Percentiles rank a stretch among this genome's conserved stretches.
Evolutionary conservation across 2,329 filamentous ascomycete species (phyloP).

Genomic region (Cladobotryum protrusum): DNA sequence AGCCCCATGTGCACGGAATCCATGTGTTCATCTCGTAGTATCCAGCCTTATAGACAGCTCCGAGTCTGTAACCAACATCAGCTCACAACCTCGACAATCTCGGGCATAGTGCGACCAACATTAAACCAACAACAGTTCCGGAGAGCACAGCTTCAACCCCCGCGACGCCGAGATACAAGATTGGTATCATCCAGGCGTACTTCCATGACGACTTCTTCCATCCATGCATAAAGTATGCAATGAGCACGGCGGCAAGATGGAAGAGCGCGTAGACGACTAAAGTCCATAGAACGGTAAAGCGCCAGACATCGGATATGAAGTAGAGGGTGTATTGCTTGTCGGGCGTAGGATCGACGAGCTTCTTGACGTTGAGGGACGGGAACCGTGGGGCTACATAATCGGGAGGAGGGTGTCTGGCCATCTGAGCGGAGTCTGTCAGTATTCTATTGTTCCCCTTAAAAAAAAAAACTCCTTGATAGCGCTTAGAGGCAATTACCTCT

Average conservation of each 20-base stretch:
- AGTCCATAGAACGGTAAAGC: constrained; percentile 84
- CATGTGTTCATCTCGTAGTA: constrained; percentile 91
- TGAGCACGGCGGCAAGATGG: constrained; percentile 64
- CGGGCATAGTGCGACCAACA: constrained; percentile 48
- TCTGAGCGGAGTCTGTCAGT: constrained; percentile 10
- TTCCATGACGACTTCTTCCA: constrained; percentile 51
- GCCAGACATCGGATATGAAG: constrained; percentile 71
- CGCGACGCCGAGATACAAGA: constrained; percentile 65
- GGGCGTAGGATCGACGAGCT: constrained; percentile 36
- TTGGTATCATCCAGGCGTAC: constrained; percentile 64
- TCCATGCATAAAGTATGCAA: constrained; percentile 67
- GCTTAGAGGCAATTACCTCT: background rate
- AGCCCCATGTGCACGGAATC: constrained; percentile 84
- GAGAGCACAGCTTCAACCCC: constrained; percentile 72
- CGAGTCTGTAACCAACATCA: constrained; percentile 48
- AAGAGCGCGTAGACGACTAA: constrained; percentile 70
- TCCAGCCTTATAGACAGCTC: constrained; percentile 72
- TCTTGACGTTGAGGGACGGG: constrained; percentile 74
- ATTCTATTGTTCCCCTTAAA: background rate
- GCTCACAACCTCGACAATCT: background rate
- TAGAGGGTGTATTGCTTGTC: constrained; percentile 57
- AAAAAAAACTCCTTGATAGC: too few relatives aligned
- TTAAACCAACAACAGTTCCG: constrained; percentile 71
- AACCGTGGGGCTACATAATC: constrained; percentile 65
- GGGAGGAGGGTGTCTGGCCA: constrained; percentile 32